Base-by-base conservation (phyloP, 331 rosid genomes). In the Malus hybrid region DNA sequence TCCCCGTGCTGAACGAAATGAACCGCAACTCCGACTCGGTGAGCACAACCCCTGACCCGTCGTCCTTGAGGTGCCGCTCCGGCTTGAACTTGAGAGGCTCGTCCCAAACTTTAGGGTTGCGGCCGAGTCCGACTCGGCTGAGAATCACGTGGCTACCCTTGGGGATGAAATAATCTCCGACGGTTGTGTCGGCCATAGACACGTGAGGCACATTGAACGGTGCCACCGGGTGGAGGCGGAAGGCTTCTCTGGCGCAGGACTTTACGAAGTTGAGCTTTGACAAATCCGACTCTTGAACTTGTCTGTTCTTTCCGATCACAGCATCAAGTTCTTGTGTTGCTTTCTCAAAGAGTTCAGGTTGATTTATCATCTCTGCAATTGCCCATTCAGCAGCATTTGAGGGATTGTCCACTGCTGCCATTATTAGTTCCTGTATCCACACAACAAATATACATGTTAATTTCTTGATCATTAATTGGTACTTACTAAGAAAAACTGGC, bases 351-450 rank as follows among this genome's bases (percentile, higher is more conserved):
- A 80, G 2, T 32, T 77, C 44, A 0, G 86, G 89, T 11, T 84
- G 81, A 10, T 83, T 82, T 1, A 83, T 66, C 83, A 86, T 80
- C 75, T 86, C 83, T 22, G 78, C 85, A 7, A 86, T 34, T 15
- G 66, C 81, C 85, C 87, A 82, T 64, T 82, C 89, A 10, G 64
- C 52, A 6, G 77, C 76, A n/a, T 80, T 85, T 22, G 84, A 77
- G 12, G 86, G 86, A 4, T 84, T 84, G 39, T 84, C 88, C 24
- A 79, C 67, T 0, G 57, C 1, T 34, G 75, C 86, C 7, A 84
- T 4, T 63, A 76, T 24, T 2, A 86, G 2, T 26, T 86, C 90
- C 86, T 83, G 28, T 32, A 22, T 33, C 18, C 26, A 5, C 19
- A 14, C 19, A 29, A 52, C n/a, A 15, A 14, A 5, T 52, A 16